Percentiles rank a stretch among this genome's conserved stretches.
Conservation (phyloP, 495 filamentous ascomycete species). For the Rostrohypoxylon terebratum region DNA sequence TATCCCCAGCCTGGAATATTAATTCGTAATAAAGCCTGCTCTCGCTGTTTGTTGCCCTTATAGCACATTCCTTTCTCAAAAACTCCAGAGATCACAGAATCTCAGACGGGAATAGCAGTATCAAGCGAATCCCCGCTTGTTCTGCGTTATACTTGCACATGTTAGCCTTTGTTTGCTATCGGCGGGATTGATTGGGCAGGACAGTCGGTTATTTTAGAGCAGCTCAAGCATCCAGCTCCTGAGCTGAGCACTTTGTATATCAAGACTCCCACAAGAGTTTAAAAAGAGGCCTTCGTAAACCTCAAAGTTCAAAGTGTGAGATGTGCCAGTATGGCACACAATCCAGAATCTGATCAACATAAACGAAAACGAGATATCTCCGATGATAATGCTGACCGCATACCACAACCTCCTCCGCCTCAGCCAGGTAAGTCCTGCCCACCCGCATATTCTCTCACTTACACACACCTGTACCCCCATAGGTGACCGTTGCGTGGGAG, state of each 20-base stretch:
- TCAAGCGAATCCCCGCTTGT: conserved; percentile 32
- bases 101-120: conserved; percentile 34
- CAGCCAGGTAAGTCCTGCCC: conserved; percentile 55
- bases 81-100: not conserved
- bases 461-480: conserved; percentile 38
- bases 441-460: conserved; percentile 26
- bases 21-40: conserved; percentile 42
- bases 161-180: conserved; percentile 30
- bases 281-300: conserved; percentile 32
- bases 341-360: conserved; percentile 50
- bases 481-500: conserved; percentile 27
- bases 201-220: conserved; percentile 35
- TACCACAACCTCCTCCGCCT: conserved; percentile 59
- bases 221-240: conserved; percentile 1
- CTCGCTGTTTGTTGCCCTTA: conserved; percentile 38
- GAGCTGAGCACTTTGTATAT: conserved; percentile 34
- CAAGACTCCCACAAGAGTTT: conserved; percentile 29
- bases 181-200: conserved; percentile 40
- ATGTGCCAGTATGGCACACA: conserved; percentile 49
- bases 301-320: conserved; percentile 28
- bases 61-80: conserved; percentile 17
- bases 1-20: conserved; percentile 18
- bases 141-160: conserved; percentile 34
- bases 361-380: conserved; percentile 57
- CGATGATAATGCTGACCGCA: conserved; percentile 57